phyloP scores from a whole-genome alignment of 352 stramenopile species.

The Phytophthora fragariae region DNA sequence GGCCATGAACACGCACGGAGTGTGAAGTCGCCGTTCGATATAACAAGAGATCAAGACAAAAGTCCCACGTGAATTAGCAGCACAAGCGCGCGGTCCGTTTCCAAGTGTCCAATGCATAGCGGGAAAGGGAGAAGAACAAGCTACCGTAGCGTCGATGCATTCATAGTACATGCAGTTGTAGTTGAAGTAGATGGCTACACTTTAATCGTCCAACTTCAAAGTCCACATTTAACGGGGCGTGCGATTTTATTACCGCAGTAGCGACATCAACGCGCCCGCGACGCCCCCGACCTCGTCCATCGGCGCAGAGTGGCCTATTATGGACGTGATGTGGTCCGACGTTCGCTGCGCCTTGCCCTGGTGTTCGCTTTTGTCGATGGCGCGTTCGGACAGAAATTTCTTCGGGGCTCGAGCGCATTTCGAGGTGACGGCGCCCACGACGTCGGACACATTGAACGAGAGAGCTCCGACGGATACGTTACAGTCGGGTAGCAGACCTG shows the following conservation, averaged over 20 bases:
- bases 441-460: conserved; percentile 4
- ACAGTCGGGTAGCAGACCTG: conserved; percentile 3
- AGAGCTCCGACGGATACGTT: background rate
- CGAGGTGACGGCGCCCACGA: conserved; percentile 1
- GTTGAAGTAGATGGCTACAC: no score
- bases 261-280: conserved; percentile 14
- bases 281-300: conserved; percentile 12
- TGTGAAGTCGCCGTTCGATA: conserved; percentile 10
- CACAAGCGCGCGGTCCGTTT: background rate
- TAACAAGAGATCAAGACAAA: background rate
- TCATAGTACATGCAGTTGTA: no score
- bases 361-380: background rate
- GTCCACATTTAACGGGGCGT: no score
- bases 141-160: background rate
- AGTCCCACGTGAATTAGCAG: background rate
- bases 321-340: background rate
- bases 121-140: background rate
- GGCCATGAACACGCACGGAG: conserved; percentile 9
- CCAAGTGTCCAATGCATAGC: background rate
- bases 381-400: background rate
- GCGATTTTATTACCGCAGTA: conserved; percentile 15
- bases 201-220: no score
- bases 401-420: conserved; percentile 5
- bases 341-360: conserved; percentile 9
- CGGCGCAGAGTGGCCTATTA: conserved; percentile 3